Evolutionary conservation across 345 rosid genomes (phyloP).

Genomic region (Eucalyptus marginata): DNA sequence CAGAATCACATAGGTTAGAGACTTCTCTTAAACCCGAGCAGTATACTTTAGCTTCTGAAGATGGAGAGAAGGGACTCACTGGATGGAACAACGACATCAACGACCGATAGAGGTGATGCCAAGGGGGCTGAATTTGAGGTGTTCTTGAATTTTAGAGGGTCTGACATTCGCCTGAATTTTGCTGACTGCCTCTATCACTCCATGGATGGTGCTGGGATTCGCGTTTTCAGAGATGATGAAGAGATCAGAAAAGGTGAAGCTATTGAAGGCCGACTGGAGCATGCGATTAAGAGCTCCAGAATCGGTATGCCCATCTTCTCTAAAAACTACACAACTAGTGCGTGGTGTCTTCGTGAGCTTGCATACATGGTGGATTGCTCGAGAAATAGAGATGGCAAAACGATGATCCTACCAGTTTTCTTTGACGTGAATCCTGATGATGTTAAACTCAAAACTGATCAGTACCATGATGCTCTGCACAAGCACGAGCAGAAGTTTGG

Average conservation of each 20-base stretch:
- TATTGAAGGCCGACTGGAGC: too few relatives aligned
- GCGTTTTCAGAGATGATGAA: too few relatives aligned
- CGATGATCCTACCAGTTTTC: not conserved
- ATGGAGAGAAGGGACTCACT: not conserved
- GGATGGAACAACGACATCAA: not conserved
- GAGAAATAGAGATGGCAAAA: not conserved
- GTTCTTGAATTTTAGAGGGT: not conserved
- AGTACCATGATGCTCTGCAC: not conserved
- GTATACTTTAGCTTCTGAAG: not conserved
- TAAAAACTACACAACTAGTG: not conserved
- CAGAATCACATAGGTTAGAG: not conserved
- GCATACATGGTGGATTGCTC: not conserved
- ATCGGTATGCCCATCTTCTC: too few relatives aligned
- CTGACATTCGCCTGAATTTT: not conserved
- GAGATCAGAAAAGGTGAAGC: too few relatives aligned
- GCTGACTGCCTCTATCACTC: not conserved
- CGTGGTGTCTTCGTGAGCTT: not conserved
- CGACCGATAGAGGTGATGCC: not conserved
- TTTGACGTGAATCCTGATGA: not conserved
- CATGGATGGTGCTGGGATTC: not conserved
- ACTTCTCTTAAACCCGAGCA: too few relatives aligned
- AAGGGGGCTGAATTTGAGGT: not conserved
- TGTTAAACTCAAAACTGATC: not conserved
- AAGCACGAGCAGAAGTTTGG: not conserved
- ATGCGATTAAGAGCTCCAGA: too few relatives aligned